Conservation (phyloP, 352 stramenopile genomes). For the Sclerospora graminicola region DNA sequence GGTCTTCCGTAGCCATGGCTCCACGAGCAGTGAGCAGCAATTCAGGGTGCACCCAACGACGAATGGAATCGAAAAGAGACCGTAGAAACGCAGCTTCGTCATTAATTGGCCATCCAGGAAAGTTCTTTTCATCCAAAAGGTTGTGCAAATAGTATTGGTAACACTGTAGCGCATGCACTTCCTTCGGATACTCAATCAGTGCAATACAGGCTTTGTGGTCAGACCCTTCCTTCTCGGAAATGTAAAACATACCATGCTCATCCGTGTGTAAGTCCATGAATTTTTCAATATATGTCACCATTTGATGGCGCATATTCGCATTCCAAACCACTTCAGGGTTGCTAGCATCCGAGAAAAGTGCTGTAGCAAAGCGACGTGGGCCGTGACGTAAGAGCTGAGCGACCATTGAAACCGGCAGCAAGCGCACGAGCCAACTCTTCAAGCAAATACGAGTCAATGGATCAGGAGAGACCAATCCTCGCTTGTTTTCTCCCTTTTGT, state of each 20-base stretch:
- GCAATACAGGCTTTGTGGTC: constrained; percentile 74
- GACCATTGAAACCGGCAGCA: constrained; percentile 80
- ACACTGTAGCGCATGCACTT: constrained; percentile 79
- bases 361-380: constrained; percentile 57
- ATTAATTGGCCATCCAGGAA: constrained; percentile 85
- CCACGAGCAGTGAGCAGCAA: constrained; percentile 30
- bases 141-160: constrained; percentile 87
- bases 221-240: constrained; percentile 49
- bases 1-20: constrained; percentile 26
- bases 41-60: constrained; percentile 65
- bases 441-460: constrained; percentile 75
- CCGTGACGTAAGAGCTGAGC: constrained; percentile 76
- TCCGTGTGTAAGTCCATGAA: constrained; percentile 74
- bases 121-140: constrained; percentile 73
- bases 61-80: constrained; percentile 64
- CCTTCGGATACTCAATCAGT: constrained; percentile 71
- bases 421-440: constrained; percentile 73
- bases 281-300: constrained; percentile 80
- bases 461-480: constrained; percentile 68
- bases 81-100: constrained; percentile 66
- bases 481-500: constrained; percentile 75
- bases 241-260: constrained; percentile 58
- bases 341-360: constrained; percentile 74
- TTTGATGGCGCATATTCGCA: constrained; percentile 73
- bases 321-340: constrained; percentile 86